Conservation (phyloP, 2,329 filamentous ascomycete genomes). For the Fusarium albidum region DNA sequence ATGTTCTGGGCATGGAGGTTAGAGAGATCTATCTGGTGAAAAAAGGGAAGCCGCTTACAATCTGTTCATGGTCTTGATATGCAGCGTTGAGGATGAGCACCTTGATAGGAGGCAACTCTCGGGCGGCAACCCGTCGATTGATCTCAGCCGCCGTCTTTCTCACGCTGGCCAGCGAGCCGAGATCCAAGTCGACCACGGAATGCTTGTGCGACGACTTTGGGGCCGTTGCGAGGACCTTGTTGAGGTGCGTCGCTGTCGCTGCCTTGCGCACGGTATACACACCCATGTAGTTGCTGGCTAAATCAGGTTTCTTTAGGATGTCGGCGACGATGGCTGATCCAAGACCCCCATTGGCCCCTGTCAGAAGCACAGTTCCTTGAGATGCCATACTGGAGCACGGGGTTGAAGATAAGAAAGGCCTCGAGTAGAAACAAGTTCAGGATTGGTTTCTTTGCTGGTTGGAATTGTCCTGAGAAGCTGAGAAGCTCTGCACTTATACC, state of each 20-base stretch:
- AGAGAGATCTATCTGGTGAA: not conserved
- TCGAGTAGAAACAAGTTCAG: not conserved
- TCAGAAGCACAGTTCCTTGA: constrained; percentile 46
- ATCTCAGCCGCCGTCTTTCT: constrained; percentile 39
- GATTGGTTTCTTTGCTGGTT: not conserved
- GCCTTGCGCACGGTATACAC: constrained; percentile 49
- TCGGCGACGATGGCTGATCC: constrained; percentile 45
- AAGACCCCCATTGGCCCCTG: constrained; percentile 51
- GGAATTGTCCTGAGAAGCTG: not conserved
- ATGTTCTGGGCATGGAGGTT: constrained; percentile 31
- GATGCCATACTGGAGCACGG: constrained; percentile 17
- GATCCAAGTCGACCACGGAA: constrained; percentile 45
- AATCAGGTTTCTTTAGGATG: constrained; percentile 40
- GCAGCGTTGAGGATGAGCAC: constrained; percentile 49
- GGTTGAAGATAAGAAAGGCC: not conserved
- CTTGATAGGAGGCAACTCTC: constrained; percentile 49
- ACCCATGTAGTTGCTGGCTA: constrained; percentile 45
- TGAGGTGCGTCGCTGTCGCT: constrained; percentile 41
- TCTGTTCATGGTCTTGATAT: constrained; percentile 37
- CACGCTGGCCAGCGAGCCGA: constrained; percentile 41
- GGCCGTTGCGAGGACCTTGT: constrained; percentile 33
- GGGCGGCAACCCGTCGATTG: constrained; percentile 41
- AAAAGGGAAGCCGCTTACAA: constrained; percentile 29
- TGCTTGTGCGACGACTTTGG: constrained; percentile 38
- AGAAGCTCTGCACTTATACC: constrained; percentile 34